Evolutionary conservation across 2,329 filamentous ascomycete genomes (phyloP).

Genomic region (Paecilomyces niveus): DNA sequence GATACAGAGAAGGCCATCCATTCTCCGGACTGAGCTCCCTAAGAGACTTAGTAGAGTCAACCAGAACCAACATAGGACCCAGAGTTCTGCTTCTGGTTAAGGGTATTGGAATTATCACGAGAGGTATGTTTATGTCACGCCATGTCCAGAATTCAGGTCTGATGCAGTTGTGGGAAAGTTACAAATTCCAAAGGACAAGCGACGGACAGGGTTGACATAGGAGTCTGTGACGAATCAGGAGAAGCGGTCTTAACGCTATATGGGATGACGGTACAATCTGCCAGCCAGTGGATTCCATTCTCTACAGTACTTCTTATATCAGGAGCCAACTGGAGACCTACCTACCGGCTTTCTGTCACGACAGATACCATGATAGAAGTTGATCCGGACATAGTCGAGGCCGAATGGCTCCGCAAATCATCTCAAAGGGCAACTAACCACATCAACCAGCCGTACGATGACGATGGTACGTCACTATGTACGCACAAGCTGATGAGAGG

Average conservation of each 20-base stretch:
- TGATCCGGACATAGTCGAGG: slow-evolving; percentile 40
- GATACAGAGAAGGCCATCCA: slow-evolving; percentile 23
- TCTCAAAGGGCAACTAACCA: slow-evolving; percentile 36
- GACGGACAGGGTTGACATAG: slow-evolving; percentile 35
- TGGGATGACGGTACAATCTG: slow-evolving; percentile 31
- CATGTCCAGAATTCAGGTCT: neutral
- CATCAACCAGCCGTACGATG: slow-evolving; percentile 40
- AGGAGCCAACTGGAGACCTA: slow-evolving; percentile 29
- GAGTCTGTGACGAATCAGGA: slow-evolving; percentile 44
- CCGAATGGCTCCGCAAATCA: slow-evolving; percentile 38
- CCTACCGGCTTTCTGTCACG: slow-evolving; percentile 29
- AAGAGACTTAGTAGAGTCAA: slow-evolving; percentile 38
- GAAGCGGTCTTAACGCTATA: slow-evolving; percentile 42
- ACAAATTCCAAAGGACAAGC: slow-evolving; percentile 37
- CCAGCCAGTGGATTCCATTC: slow-evolving; percentile 29
- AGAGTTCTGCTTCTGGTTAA: slow-evolving; percentile 46
- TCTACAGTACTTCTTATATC: slow-evolving; percentile 37
- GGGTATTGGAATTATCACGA: slow-evolving; percentile 41
- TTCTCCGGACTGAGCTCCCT: slow-evolving; percentile 42
- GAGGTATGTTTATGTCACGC: slow-evolving; percentile 22
- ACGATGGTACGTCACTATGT: slow-evolving; percentile 16
- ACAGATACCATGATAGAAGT: slow-evolving; percentile 40
- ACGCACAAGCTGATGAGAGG: neutral
- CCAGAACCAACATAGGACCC: slow-evolving; percentile 31
- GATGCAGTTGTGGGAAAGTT: slow-evolving; percentile 22